Base-by-base conservation (phyloP, 192 early-diverging fungal species). In the Piromyces finnis region DNA sequence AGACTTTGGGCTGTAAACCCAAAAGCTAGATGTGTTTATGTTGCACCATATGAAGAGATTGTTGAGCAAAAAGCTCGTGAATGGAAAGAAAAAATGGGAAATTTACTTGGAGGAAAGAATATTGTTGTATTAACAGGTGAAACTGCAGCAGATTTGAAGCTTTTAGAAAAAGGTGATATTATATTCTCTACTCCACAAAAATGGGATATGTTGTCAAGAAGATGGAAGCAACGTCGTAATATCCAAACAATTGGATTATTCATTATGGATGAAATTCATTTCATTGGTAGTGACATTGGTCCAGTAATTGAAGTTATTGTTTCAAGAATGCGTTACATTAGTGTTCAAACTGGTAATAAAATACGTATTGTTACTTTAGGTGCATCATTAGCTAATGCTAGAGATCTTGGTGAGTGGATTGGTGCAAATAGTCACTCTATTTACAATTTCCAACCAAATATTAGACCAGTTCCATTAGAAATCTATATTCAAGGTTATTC, bases 391-490 rank as follows among this genome's bases (percentile, higher is more conserved):
- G 95, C 97, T 29, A 99, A 99, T 84, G 97, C 97, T n/a, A 88
- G 92, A n/a, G 98, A 99, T 82, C 85, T 99, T 51, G 98, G 95
- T 3, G 94, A 96, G 82, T 99, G 98, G 98, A 94, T 99, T 81
- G 96, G 96, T 36, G 94, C 93, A 0, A 89, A 92, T 0, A 80
- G 77, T 26, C 87, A 89, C 9, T 87, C 90, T 12, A 91, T 95
- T n/a, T 97, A 95, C 85, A 99, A 96, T 84, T 99, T 99, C 87
- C 91, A 93, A 51, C 96, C 96, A 29, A 93, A 91, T 26, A 96
- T 98, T 22, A 91, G 98, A 2, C 94, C 96, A 28, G 90, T 97
- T 41, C 96, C 98, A 18, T 86, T 99, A 80, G 97, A 98, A 84
- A 95, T 98, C 77, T 92, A 93, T 78, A 96, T 99, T 83, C 95